Conservation (phyloP, 1,139 yeast genomes). For the Candida sp. region DNA sequence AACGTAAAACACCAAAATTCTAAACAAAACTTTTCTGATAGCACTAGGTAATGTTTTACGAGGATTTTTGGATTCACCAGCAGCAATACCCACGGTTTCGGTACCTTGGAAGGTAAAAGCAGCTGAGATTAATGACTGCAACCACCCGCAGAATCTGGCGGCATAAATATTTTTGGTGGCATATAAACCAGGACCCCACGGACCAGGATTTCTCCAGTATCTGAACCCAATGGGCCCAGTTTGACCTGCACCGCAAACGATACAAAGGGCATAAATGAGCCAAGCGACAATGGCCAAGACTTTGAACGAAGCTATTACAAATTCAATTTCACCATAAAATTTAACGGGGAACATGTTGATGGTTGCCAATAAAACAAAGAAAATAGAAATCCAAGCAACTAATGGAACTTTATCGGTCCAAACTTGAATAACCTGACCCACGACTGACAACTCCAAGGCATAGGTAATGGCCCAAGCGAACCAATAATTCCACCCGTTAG, state of each 20-base stretch:
- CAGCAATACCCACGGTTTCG: slow-evolving; percentile 84
- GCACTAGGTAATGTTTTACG: slow-evolving; percentile 81
- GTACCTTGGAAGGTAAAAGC: slow-evolving; percentile 81
- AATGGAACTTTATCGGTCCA: slow-evolving; percentile 76
- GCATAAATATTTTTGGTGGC: slow-evolving; percentile 41
- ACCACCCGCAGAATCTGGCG: slow-evolving; percentile 66
- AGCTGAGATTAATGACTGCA: slow-evolving; percentile 57
- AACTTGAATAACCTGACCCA: slow-evolving; percentile 69
- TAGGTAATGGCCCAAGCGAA: slow-evolving; percentile 84
- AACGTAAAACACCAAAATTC: slow-evolving; percentile 80
- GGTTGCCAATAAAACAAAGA: slow-evolving; percentile 38
- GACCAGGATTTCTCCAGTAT: slow-evolving; percentile 93
- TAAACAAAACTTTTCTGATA: slow-evolving; percentile 73
- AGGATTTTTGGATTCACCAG: slow-evolving; percentile 87
- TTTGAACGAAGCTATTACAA: slow-evolving; percentile 58
- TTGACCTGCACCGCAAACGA: slow-evolving; percentile 70
- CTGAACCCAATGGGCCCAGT: slow-evolving; percentile 77
- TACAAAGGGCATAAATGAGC: slow-evolving; percentile 61
- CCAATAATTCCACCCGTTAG: slow-evolving; percentile 85
- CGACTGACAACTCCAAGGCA: slow-evolving; percentile 78
- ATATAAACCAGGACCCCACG: slow-evolving; percentile 67
- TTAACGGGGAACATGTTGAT: slow-evolving; percentile 41
- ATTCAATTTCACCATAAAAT: slow-evolving; percentile 46
- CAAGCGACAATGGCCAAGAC: slow-evolving; percentile 71
- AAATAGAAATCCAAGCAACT: slow-evolving; percentile 75